Evolutionary conservation across 2,329 filamentous ascomycete species (phyloP), one percentile per base, ranked within the genome.

Genomic region (Aspergillus awamori): DNA sequence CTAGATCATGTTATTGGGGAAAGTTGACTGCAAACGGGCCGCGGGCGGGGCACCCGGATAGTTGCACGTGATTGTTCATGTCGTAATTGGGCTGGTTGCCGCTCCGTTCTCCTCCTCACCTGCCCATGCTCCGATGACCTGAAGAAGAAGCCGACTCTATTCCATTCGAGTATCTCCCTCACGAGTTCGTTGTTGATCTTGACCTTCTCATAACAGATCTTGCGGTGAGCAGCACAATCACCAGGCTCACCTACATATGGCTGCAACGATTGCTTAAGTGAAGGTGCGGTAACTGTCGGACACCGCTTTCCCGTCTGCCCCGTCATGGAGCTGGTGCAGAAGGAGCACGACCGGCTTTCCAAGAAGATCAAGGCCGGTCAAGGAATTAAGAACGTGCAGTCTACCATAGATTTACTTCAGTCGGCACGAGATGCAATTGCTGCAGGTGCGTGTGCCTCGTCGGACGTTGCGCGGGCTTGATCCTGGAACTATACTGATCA

Each of bases 361-460:
- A 87, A 85, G 72, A 87, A 85, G 65, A 86, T 88, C 33, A 89
- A 88, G 71, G 84, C 93, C 48, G 85, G 85, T 4, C 86, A 89
- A 59, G 89, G 88, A 41, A 87, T 96, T 60, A 80, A 87, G 36
- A 89, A 96, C 83, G 90, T 96, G 17, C 92, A 98, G 74, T 85
- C 86, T 62, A 89, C 93, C 41, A 92, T 99, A 67, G 86, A 92
- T 64, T 78, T 91, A 60, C 86, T 99, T 28, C 85, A 87, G 65
- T 83, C 83, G 52, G 91, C 93, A 41, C 85, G 92, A 59, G 87
- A 92, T 64, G 83, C 86, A 66, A 89, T 97, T 62, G 88, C 88
- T 65, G 80, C 84, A 68, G 88, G 92, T 92, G 77, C 63, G 80
- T 71, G 72, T 62, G 11, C 45, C 53, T 8, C 47, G 20, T 17